Conservation (phyloP, 768 basidiomycete genomes). For the Leccinum rimulosum region DNA sequence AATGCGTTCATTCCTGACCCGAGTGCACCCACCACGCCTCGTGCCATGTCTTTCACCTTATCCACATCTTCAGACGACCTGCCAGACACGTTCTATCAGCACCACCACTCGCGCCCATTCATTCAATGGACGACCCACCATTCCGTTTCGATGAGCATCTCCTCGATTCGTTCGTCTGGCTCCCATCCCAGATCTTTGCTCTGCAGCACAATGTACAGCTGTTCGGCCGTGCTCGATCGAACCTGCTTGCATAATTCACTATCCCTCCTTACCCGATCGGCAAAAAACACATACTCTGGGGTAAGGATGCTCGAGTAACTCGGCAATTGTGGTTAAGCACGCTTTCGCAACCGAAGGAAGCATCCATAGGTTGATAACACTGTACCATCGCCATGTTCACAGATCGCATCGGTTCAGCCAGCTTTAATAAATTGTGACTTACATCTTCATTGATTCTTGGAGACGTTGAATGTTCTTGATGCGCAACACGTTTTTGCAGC, state of each 20-base stretch:
- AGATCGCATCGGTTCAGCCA: conserved; percentile 12
- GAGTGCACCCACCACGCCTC: conserved; percentile 41
- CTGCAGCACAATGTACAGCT: conserved; percentile 76
- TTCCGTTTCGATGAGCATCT: conserved; percentile 74
- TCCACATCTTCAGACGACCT: conserved; percentile 50
- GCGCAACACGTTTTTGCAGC: conserved; percentile 58
- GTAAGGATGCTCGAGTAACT: conserved; percentile 76
- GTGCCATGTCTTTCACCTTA: conserved; percentile 39
- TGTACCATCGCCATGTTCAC: conserved; percentile 31
- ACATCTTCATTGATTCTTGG: conserved; percentile 84
- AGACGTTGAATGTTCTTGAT: conserved; percentile 86
- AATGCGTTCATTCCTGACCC: conserved; percentile 26
- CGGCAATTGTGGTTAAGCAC: conserved; percentile 44
- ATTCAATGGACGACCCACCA: conserved; percentile 49
- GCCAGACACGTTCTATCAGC: conserved; percentile 26
- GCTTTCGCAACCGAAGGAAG: conserved; percentile 43
- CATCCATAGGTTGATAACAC: conserved; percentile 63
- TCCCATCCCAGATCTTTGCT: conserved; percentile 64
- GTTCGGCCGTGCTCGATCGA: conserved; percentile 78
- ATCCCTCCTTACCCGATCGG: conserved; percentile 6
- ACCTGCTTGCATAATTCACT: conserved; percentile 45
- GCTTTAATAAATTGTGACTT: conserved; percentile 29
- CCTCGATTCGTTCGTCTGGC: conserved; percentile 58
- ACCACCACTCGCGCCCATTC: conserved; percentile 16
- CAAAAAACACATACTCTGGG: conserved; percentile 58